Conservation (phyloP, 2,329 filamentous ascomycete species). For the Rutstroemia sp. region DNA sequence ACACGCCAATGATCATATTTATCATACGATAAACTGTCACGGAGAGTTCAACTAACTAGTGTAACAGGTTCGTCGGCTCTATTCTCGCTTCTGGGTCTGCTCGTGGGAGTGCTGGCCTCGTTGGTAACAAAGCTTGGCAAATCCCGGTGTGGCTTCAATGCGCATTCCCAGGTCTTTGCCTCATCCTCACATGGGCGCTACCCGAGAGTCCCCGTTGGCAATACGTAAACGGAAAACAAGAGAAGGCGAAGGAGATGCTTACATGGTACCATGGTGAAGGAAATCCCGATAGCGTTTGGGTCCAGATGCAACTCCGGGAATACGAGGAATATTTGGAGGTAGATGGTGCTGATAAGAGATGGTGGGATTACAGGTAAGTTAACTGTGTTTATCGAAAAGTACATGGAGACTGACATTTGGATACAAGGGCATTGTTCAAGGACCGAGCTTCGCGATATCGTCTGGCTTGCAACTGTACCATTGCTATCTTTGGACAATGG, state of each 20-base stretch:
- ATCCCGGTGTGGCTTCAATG: conserved; percentile 46
- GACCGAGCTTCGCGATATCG: conserved; percentile 40
- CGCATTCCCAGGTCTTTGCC: conserved; percentile 41
- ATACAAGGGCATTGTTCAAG: conserved; percentile 45
- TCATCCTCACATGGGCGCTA: conserved; percentile 36
- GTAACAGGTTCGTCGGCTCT: conserved; percentile 40
- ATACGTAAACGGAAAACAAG: conserved; percentile 32
- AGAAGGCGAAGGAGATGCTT: conserved; percentile 32
- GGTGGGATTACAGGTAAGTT: conserved; percentile 42
- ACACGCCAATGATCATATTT: neutral
- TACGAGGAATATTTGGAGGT: conserved; percentile 42
- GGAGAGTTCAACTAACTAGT: too few relatives aligned
- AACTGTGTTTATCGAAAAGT: neutral
- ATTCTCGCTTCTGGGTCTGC: conserved; percentile 47
- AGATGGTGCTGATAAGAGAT: conserved; percentile 45
- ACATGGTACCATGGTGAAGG: conserved; percentile 46
- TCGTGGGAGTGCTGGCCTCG: conserved; percentile 40
- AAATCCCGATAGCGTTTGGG: conserved; percentile 40
- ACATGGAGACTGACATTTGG: conserved; percentile 36
- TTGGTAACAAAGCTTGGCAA: conserved; percentile 34
- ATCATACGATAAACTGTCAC: conserved; percentile 22
- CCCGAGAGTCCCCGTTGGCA: conserved; percentile 41
- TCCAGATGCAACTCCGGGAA: conserved; percentile 41
- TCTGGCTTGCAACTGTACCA: conserved; percentile 42
- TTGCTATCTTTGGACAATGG: conserved; percentile 46